These are phyloP conservation scores for Trichoderma sp. DNA, from an alignment of 2,329 filamentous ascomycete genomes.

Conservation along the genomic window DNA sequence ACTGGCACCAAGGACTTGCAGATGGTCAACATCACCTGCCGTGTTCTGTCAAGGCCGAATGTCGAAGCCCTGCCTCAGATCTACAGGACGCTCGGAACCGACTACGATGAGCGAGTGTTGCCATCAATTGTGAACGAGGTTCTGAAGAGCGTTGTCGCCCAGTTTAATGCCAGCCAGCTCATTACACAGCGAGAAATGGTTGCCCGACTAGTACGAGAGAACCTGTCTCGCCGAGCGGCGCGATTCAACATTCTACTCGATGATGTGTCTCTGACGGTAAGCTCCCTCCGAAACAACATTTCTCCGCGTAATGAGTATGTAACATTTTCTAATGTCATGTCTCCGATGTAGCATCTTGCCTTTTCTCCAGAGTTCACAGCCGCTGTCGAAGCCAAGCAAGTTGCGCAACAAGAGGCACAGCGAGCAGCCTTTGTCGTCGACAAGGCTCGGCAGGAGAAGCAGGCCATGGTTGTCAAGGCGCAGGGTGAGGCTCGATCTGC, in stretches of 20 bases:
- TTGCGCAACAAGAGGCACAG: constrained; percentile 88
- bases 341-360: constrained; percentile 56
- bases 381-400: constrained; percentile 70
- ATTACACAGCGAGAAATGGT: constrained; percentile 99
- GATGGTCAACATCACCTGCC: constrained; percentile 99
- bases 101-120: constrained; percentile 95
- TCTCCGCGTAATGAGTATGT: background rate
- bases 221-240: constrained; percentile 83
- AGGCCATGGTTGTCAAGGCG: constrained; percentile 95
- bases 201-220: constrained; percentile 84
- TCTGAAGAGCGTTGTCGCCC: constrained; percentile 94
- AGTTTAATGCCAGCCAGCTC: constrained; percentile 97
- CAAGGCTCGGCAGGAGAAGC: constrained; percentile 98
- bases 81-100: constrained; percentile 88
- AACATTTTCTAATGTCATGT: background rate
- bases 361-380: constrained; percentile 73
- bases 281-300: constrained; percentile 27
- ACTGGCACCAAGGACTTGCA: constrained; percentile 99
- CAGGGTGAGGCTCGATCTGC: constrained; percentile 98
- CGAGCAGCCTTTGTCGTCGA: constrained; percentile 96
- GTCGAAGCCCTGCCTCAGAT: constrained; percentile 91
- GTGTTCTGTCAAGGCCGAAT: constrained; percentile 90
- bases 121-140: constrained; percentile 99
- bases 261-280: constrained; percentile 92
- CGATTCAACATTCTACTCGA: constrained; percentile 97